phyloP scores from a whole-genome alignment of 495 filamentous ascomycete species.

The Lophium mytilinum region DNA sequence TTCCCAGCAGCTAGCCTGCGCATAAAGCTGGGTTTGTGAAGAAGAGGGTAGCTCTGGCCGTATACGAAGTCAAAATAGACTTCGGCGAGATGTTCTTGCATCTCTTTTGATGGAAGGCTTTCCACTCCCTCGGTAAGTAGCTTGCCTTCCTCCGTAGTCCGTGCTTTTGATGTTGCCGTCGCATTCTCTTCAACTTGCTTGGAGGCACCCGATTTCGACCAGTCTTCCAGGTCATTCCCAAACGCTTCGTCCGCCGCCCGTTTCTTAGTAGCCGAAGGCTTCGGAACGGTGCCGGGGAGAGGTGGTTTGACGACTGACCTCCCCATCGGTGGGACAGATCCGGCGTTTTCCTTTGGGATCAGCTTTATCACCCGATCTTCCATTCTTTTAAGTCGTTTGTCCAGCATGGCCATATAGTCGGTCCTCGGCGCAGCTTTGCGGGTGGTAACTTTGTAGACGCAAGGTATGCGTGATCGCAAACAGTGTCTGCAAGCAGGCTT shows the following conservation, averaged over 20 bases:
- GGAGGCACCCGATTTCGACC: slow-evolving; percentile 51
- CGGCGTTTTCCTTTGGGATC: slow-evolving; percentile 73
- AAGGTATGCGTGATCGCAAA: slow-evolving; percentile 84
- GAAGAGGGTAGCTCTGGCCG: slow-evolving; percentile 88
- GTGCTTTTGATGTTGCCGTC: slow-evolving; percentile 11
- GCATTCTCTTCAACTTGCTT: slow-evolving; percentile 9
- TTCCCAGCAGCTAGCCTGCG: slow-evolving; percentile 55
- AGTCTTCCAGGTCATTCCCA: slow-evolving; percentile 69
- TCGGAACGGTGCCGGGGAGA: slow-evolving; percentile 50
- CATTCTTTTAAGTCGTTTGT: slow-evolving; percentile 77
- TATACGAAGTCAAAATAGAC: slow-evolving; percentile 96
- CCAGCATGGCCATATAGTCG: slow-evolving; percentile 99
- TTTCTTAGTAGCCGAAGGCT: slow-evolving; percentile 59
- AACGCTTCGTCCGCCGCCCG: slow-evolving; percentile 84
- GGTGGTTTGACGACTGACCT: slow-evolving; percentile 75
- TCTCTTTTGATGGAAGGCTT: slow-evolving; percentile 73
- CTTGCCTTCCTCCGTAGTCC: slow-evolving; percentile 54
- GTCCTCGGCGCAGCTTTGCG: slow-evolving; percentile 92
- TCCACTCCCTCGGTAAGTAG: slow-evolving; percentile 74
- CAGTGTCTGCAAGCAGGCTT: slow-evolving; percentile 98
- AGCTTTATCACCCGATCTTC: slow-evolving; percentile 96
- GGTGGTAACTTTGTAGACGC: slow-evolving; percentile 97
- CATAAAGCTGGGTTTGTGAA: slow-evolving; percentile 97
- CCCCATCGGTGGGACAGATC: slow-evolving; percentile 52
- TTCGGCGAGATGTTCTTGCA: slow-evolving; percentile 90